phyloP scores from a whole-genome alignment of 805 yeast species.

The Metschnikowia arizonensis region DNA sequence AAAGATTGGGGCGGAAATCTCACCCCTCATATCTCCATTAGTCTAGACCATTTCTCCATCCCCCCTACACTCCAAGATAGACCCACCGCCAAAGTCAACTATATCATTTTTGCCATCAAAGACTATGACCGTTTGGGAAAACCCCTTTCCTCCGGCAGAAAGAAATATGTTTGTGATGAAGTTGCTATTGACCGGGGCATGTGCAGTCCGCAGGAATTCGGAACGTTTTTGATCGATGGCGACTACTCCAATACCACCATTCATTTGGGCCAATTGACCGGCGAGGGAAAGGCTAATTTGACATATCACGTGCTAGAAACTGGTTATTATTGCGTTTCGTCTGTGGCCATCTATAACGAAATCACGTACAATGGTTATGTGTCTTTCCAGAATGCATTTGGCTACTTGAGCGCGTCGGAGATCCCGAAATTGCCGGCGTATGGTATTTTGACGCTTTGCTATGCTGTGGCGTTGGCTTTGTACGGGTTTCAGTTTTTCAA shows the following conservation, averaged over 20 bases:
- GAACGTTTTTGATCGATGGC: slow-evolving; percentile 57
- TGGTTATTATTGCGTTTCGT: slow-evolving; percentile 89
- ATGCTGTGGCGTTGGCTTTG: slow-evolving; percentile 74
- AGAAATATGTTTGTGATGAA: slow-evolving; percentile 72
- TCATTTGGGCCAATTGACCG: slow-evolving; percentile 50
- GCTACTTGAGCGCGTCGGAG: slow-evolving; percentile 83
- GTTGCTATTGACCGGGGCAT: slow-evolving; percentile 48
- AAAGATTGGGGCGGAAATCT: slow-evolving; percentile 81
- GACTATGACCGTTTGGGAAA: slow-evolving; percentile 71
- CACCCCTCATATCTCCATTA: slow-evolving; percentile 47
- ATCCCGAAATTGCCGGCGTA: slow-evolving; percentile 87
- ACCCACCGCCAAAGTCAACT: slow-evolving; percentile 42
- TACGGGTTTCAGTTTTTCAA: slow-evolving; percentile 83
- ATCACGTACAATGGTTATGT: slow-evolving; percentile 59
- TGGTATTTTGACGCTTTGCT: slow-evolving; percentile 78
- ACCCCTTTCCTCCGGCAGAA: slow-evolving; percentile 27
- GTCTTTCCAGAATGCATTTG: slow-evolving; percentile 88
- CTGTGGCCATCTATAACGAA: slow-evolving; percentile 45
- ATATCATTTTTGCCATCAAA: slow-evolving; percentile 78
- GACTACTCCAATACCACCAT: slow-evolving; percentile 51
- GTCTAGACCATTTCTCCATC: slow-evolving; percentile 26
- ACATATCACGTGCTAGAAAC: slow-evolving; percentile 66
- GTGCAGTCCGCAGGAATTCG: slow-evolving; percentile 54
- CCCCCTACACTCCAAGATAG: slow-evolving; percentile 24
- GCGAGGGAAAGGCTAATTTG: slow-evolving; percentile 56